phyloP scores from a whole-genome alignment of 139 green algal species.

The Picochlorum sp. region DNA sequence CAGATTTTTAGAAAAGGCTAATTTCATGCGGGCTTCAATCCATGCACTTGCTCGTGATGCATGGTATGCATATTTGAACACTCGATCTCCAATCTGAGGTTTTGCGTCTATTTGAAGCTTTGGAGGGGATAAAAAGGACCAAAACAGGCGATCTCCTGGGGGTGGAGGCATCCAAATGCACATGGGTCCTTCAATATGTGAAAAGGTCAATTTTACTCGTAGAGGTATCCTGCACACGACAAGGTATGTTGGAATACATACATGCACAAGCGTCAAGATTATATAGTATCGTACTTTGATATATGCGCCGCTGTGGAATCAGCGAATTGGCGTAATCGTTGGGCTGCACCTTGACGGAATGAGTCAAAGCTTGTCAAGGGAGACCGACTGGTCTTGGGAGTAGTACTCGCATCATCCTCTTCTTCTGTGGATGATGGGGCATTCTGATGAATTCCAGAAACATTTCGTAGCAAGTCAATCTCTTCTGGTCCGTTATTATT shows the following conservation, averaged over 20 bases:
- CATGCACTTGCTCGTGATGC: slow-evolving; percentile 29
- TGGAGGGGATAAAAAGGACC: slow-evolving; percentile 34
- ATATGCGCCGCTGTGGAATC: slow-evolving; percentile 27
- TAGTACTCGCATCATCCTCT: not conserved
- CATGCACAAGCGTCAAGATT: too few relatives aligned
- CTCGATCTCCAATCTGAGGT: slow-evolving; percentile 32
- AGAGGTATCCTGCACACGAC: slow-evolving; percentile 32
- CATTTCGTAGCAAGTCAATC: not conserved
- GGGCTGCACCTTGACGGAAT: slow-evolving; percentile 12
- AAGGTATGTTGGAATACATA: too few relatives aligned
- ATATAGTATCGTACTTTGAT: not conserved
- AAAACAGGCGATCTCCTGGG: slow-evolving; percentile 42
- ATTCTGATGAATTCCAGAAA: not conserved
- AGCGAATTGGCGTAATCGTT: slow-evolving; percentile 19
- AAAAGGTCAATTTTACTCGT: slow-evolving; percentile 34
- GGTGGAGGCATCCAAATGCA: slow-evolving; percentile 42
- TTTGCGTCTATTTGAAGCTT: slow-evolving; percentile 21
- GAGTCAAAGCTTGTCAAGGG: not conserved
- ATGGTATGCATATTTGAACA: slow-evolving; percentile 41
- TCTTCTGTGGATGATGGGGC: not conserved
- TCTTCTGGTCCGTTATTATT: not conserved
- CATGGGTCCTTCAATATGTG: slow-evolving; percentile 30
- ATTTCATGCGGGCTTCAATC: slow-evolving; percentile 34
- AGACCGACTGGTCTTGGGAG: not conserved
- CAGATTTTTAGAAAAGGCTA: slow-evolving; percentile 39